A percentile compares a stretch with the other conserved stretches of the same genome.
phyloP scores from a whole-genome alignment of 164 flowering plant genomes.

The Magnolia sinica region DNA sequence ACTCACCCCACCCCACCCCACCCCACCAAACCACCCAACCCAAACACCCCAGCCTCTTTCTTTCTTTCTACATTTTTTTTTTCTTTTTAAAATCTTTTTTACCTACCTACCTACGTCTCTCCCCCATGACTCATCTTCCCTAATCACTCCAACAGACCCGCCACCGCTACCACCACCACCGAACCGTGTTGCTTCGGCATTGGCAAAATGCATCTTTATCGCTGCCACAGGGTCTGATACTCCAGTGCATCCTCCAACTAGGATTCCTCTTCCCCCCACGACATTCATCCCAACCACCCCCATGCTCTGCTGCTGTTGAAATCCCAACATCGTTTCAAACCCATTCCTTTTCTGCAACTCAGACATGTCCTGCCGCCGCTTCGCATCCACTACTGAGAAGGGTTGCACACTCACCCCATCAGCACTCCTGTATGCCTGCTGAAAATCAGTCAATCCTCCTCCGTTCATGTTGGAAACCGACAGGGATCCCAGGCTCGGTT shows the following conservation, averaged over 20 bases:
- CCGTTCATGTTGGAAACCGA: slow-evolving; percentile 23
- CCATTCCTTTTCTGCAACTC: slow-evolving; percentile 55
- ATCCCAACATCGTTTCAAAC: slow-evolving; percentile 37
- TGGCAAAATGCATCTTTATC: slow-evolving; percentile 57
- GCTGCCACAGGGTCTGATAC: slow-evolving; percentile 88
- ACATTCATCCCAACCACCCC: slow-evolving; percentile 47
- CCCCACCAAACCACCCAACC: slow-evolving; percentile 2
- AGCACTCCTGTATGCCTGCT: slow-evolving; percentile 28
- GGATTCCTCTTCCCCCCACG: slow-evolving; percentile 43
- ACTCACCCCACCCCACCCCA: slow-evolving; percentile 1
- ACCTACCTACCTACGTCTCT: slow-evolving; percentile 64
- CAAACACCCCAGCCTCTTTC: neutral
- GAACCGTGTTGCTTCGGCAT: slow-evolving; percentile 20
- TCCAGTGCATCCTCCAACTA: slow-evolving; percentile 44
- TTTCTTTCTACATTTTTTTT: neutral
- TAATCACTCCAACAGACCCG: slow-evolving; percentile 12
- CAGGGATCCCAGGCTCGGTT: slow-evolving; percentile 35
- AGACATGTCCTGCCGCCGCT: slow-evolving; percentile 30
- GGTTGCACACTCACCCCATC: slow-evolving; percentile 41
- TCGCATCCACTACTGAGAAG: slow-evolving; percentile 40
- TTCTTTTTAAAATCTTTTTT: too few relatives aligned
- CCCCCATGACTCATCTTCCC: slow-evolving; percentile 64
- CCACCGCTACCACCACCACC: slow-evolving; percentile 17
- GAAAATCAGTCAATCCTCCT: slow-evolving; percentile 35
- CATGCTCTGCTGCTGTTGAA: slow-evolving; percentile 44